phyloP scores from a whole-genome alignment of 2,329 filamentous ascomycete genomes.

The Rutstroemia sp. region DNA sequence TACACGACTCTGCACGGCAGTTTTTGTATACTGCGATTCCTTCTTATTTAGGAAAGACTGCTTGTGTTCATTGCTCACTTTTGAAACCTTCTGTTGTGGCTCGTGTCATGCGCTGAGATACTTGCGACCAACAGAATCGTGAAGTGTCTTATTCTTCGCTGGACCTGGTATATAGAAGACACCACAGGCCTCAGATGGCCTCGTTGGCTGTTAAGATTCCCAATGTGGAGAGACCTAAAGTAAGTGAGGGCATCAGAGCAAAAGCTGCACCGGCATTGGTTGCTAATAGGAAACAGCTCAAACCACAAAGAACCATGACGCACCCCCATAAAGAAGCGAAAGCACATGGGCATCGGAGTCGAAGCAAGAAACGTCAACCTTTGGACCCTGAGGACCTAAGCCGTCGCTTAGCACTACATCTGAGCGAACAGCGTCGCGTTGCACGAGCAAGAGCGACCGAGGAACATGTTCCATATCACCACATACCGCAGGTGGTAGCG shows the following conservation, averaged over 20 bases:
- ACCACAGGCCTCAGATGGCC: neutral
- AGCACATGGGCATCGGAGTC: slow-evolving; percentile 12
- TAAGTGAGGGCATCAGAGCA: neutral
- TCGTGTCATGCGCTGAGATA: neutral
- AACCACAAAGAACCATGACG: slow-evolving; percentile 22
- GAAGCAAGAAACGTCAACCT: slow-evolving; percentile 28
- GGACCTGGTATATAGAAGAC: neutral
- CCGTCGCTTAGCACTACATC: slow-evolving; percentile 42
- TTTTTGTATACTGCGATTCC: slow-evolving; percentile 1
- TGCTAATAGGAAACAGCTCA: neutral
- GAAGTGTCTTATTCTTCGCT: neutral
- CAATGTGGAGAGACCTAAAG: neutral
- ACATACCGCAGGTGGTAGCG: slow-evolving; percentile 48
- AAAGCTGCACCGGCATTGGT: neutral
- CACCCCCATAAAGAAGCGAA: slow-evolving; percentile 14
- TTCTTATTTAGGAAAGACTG: neutral
- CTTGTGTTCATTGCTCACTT: slow-evolving; percentile 3
- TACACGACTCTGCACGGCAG: slow-evolving; percentile 1
- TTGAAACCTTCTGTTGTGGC: slow-evolving; percentile 4
- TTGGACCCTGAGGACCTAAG: slow-evolving; percentile 50
- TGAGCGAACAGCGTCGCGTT: slow-evolving; percentile 37
- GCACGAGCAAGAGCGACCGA: slow-evolving; percentile 13
- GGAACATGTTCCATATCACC: slow-evolving; percentile 33
- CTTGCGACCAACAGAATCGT: neutral
- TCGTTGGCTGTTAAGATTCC: neutral